Base-by-base conservation (phyloP, 1,284 basidiomycete species). In the Trametes polyzona region DNA sequence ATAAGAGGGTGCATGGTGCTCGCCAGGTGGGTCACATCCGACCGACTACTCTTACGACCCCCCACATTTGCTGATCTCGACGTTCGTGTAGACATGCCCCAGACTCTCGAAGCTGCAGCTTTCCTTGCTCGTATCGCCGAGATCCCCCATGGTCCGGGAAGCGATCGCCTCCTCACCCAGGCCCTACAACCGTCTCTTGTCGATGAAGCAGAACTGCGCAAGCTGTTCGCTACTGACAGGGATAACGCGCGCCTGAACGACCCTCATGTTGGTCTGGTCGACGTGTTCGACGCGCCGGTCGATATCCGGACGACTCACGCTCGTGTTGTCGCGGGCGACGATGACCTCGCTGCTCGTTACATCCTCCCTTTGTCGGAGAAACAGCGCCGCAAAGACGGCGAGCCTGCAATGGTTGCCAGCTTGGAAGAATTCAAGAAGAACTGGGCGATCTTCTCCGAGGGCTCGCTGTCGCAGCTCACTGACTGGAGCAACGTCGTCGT, bases 401-500 rank as follows among this genome's bases (percentile, higher is more conserved):
- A 71, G 12, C 78, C 77, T 10, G 71, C 71, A 57, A 82, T 79
- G 74, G 80, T 79, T 7, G 58, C 69, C 1, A 71, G 72, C 58
- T 63, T 83, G 12, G 82, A 82, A 9, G 79, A 81, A 43, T 86
- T 84, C 74, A 80, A 78, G 72, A 78, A 77, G 72, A 83, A 82
- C 62, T 86, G 83, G 83, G 55, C 75, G 5, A 74, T 84, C 41
- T 86, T 86, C 67, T 80, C 78, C 10, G 83, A 85, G 63, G 79
- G 78, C 4, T 82, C 81, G 2, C 70, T 86, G n/a, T 81, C 79
- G 6, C 80, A 83, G 64, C 70, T 84, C 17, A 27, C 73, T 35
- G 79, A 83, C 64, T 84, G 82, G 82, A 81, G 74, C 70, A 83
- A 84, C 61, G 80, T 86, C 59, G 72, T 86, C n/a, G 83, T 77